Evolutionary conservation across 2,329 filamentous ascomycete species (phyloP).

Genomic region (Pezicula rhizophila): DNA sequence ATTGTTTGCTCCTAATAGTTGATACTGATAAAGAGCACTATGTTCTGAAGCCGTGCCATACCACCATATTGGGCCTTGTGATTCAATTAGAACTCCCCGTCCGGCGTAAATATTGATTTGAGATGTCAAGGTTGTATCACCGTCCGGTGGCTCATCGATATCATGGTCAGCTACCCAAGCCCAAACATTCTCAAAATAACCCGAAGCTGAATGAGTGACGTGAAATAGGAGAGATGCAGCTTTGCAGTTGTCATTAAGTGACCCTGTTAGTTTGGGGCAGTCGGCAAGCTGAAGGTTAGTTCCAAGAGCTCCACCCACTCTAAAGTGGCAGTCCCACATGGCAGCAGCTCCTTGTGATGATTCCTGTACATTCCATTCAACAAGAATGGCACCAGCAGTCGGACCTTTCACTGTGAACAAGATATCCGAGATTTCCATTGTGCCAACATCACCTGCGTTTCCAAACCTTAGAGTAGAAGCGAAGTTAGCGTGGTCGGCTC

Average conservation of each 20-base stretch:
- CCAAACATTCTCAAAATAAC: conserved; percentile 20
- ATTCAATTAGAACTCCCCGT: conserved; percentile 4
- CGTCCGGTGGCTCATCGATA: conserved; percentile 19
- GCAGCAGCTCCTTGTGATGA: conserved; percentile 24
- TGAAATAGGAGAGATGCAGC: conserved; percentile 15
- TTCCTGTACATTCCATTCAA: conserved; percentile 31
- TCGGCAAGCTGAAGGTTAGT: conserved; percentile 24
- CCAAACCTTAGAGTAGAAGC: conserved; percentile 8
- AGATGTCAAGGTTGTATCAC: not conserved
- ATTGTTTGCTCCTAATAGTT: too few species aligned
- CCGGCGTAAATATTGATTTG: conserved; percentile 7
- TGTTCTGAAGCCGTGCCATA: too few species aligned
- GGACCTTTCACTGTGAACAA: conserved; percentile 35
- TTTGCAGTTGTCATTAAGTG: conserved; percentile 17
- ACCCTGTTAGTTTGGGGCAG: conserved; percentile 24
- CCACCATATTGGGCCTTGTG: too few species aligned
- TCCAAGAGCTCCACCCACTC: conserved; percentile 32
- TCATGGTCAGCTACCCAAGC: conserved; percentile 18
- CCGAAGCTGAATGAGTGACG: conserved; percentile 7
- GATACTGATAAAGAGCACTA: too few species aligned
- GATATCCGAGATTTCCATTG: conserved; percentile 31
- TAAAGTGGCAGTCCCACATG: conserved; percentile 30
- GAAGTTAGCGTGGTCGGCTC: too few species aligned
- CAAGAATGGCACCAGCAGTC: conserved; percentile 32
- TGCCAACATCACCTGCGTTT: conserved; percentile 39